Base-by-base conservation (phyloP, 305 asterid species). In the Fraxinus xanthoxyloides region DNA sequence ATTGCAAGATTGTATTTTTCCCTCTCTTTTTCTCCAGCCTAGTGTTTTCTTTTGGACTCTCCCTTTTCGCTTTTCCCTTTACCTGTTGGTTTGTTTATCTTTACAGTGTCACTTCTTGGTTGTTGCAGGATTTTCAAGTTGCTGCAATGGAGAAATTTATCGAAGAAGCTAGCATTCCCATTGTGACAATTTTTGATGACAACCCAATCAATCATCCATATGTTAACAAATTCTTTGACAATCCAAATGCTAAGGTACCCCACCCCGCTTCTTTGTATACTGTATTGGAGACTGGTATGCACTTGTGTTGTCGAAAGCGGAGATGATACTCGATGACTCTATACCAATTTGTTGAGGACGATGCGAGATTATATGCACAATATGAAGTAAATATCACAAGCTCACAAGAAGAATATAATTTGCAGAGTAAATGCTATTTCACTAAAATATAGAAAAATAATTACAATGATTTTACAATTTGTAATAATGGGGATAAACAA, bases 121-220 rank as follows among this genome's bases (percentile, higher is more conserved):
- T 77, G 35, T 48, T 87, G 75, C 90, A 95, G 98, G 97, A 91
- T 80, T 92, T 95, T 80, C 75, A 89, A 3, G 87, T 90, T 3
- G 94, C 87, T 15, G 92, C 91, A 5, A 17, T 91, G 87, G 93
- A 88, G 89, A 92, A 95, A 83, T 95, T 95, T 82, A 87, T 95
- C 77, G 78, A 26, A 76, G 89, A 82, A 65, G 81, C 93, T 70
- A 80, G 90, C 70, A 28, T 90, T 79, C 98, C 98, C 32, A 32
- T 69, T 83, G 86, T 95, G 77, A 92, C 94, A 3, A 36, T 84
- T 75, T 95, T 95, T 88, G 80, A 89, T 77, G 84, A 59, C 48
- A 92, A 93, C 77, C 93, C 94, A 46, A 85, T 35, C 28, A 90
- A 90, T 72, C 89, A 90, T 82, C 85, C 87, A 0, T 91, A 91